Conservation (phyloP, 225 moss, liverwort and hornwort species). For the Thuidium tamariscinum region DNA sequence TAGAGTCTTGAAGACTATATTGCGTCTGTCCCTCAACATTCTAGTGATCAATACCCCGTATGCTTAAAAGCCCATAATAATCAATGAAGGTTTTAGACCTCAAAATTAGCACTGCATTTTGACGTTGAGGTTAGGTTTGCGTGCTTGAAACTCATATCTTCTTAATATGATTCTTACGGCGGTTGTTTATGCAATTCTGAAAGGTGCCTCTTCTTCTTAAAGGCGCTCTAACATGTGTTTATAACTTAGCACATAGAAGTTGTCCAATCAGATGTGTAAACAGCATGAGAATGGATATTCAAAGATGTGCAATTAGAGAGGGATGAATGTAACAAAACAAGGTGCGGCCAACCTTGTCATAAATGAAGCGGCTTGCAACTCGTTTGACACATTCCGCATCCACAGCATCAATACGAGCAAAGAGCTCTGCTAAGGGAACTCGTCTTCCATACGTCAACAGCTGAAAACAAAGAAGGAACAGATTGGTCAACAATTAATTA, state of each 20-base stretch:
- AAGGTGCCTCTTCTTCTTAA: too few species aligned
- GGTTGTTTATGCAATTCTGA: not conserved
- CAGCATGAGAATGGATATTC: not conserved
- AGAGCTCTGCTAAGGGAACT: slow-evolving; percentile 70
- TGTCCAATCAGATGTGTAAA: not conserved
- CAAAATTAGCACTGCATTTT: not conserved
- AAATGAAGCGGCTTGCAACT: slow-evolving; percentile 74
- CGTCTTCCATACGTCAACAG: slow-evolving; percentile 72
- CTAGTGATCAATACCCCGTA: not conserved
- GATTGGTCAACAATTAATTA: not conserved
- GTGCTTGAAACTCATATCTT: not conserved
- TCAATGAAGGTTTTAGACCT: not conserved
- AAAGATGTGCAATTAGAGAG: not conserved
- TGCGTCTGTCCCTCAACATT: not conserved
- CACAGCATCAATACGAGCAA: slow-evolving; percentile 84
- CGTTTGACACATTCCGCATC: slow-evolving; percentile 64
- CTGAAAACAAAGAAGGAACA: slow-evolving; percentile 10
- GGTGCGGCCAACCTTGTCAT: slow-evolving; percentile 49
- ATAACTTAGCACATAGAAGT: not conserved
- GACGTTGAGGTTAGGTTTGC: not conserved
- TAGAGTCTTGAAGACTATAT: not conserved
- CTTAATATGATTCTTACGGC: not conserved
- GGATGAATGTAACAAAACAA: not conserved
- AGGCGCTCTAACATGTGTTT: not conserved
- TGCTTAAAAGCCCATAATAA: not conserved